Evolutionary conservation across 83 land plant species (phyloP).

Genomic region (Isoetes engelmannii): DNA sequence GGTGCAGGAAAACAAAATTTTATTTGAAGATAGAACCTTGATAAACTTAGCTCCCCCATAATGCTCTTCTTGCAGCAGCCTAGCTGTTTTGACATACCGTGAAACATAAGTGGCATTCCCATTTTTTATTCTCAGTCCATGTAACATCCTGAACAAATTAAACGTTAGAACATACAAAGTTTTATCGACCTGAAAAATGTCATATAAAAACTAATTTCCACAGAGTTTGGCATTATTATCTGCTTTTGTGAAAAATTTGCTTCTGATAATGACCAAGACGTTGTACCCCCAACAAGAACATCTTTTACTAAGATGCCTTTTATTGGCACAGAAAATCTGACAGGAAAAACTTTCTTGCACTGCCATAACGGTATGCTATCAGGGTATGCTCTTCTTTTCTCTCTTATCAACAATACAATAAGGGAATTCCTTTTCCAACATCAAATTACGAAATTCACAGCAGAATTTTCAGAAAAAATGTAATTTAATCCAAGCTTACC

Average conservation of each 20-base stretch:
- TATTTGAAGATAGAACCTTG: too few species aligned
- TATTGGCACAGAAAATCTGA: too few species aligned
- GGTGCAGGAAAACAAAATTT: too few species aligned
- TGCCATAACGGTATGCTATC: too few species aligned
- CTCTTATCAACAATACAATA: too few species aligned
- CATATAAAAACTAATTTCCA: not conserved
- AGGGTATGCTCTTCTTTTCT: too few species aligned
- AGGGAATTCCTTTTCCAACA: too few species aligned
- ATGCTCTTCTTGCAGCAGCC: constrained; percentile 75
- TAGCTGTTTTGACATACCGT: constrained; percentile 76
- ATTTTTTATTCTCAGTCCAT: constrained; percentile 86
- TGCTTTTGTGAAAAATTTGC: not conserved
- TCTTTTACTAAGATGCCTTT: too few species aligned
- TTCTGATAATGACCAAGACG: too few species aligned
- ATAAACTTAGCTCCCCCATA: constrained; percentile 78
- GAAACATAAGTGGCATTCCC: constrained; percentile 92
- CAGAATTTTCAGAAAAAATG: not conserved
- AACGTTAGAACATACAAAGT: not conserved
- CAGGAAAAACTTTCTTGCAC: too few species aligned
- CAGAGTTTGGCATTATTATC: not conserved
- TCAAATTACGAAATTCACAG: not conserved
- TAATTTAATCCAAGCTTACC: not conserved
- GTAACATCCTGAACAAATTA: constrained; percentile 65
- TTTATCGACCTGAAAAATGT: not conserved
- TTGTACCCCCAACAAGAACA: too few species aligned